Evolutionary conservation across 106 monocot genomes (phyloP).

Genomic region (Dioscorea alata): DNA sequence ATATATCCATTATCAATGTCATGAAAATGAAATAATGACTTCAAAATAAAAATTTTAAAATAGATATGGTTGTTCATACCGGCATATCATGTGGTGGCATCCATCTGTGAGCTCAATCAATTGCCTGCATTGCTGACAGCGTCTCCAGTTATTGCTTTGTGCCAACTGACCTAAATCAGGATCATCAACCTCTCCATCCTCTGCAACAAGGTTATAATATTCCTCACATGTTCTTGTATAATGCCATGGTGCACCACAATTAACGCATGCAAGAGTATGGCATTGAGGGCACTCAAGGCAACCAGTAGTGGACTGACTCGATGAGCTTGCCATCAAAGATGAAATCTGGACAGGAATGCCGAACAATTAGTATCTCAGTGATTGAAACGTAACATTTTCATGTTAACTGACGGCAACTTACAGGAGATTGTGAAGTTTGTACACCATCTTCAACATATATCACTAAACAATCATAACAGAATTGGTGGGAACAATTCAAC

Average conservation of each 20-base stretch:
- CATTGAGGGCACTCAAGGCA: conserved; percentile 69
- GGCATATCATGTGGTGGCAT: conserved; percentile 71
- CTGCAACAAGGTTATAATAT: conserved; percentile 44
- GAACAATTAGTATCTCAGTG: conserved; percentile 47
- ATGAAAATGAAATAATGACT: too few species aligned
- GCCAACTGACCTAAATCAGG: conserved; percentile 31
- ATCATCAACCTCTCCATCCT: conserved; percentile 43
- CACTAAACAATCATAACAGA: conserved; percentile 41
- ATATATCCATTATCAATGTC: too few species aligned
- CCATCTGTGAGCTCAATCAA: conserved; percentile 69
- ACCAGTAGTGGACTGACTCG: conserved; percentile 26
- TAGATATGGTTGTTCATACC: conserved; percentile 27
- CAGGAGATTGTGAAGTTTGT: conserved; percentile 18
- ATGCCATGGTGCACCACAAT: conserved; percentile 74
- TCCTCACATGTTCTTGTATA: conserved; percentile 67
- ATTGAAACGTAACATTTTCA: conserved; percentile 32
- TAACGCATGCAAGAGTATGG: conserved; percentile 49
- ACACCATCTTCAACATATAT: conserved; percentile 27
- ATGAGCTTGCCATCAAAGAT: conserved; percentile 32
- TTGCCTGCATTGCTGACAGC: conserved; percentile 54
- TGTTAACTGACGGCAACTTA: conserved; percentile 34
- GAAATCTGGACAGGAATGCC: conserved; percentile 21
- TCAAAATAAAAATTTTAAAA: too few species aligned
- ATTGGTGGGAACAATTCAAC: conserved; percentile 36
- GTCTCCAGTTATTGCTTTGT: conserved; percentile 53